Base-by-base conservation (phyloP, 495 filamentous ascomycete genomes). In the Trypethelium eluteriae region DNA sequence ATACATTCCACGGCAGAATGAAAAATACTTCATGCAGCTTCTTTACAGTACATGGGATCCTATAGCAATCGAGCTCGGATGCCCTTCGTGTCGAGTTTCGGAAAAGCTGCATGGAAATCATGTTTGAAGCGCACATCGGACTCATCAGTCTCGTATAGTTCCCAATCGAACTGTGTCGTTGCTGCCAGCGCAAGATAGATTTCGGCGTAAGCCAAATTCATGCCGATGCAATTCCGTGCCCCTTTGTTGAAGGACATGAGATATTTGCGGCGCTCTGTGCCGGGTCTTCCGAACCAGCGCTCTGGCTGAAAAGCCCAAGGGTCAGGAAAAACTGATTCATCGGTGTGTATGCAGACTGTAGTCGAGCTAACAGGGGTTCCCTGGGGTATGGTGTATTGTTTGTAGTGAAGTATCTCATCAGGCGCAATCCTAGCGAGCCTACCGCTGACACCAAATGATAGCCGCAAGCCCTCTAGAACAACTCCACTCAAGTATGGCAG, bases 401-500 rank as follows among this genome's bases (percentile, higher is more conserved):
- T 36, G 64, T 14, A 44, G 5, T 41, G 64, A 18, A 66, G 46
- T 4, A 18, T 47, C 5, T 35, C 35, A 57, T 66, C 64, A 50
- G 64, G 64, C 46, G 64, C 77, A 39, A 66, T 41, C 12, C 64
- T 34, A 36, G 49, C 44, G 12, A 66, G 47, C 34, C 64, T 46
- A 50, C 53, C 18, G 16, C 32, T 38, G 3, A 66, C 64, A 39
- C 64, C 64, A 50, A 34, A 66, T 4, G 73, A 75, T 2, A 83
- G 63, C 0, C 84, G 79, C 3, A 84, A 67, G 1, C 73, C 73
- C 71, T 86, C 84, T 35, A 75, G 68, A 14, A 85, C 74, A 0
- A 79, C 76, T 7, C 73, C 82, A 10, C 68, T 74, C 63, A 86
- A 67, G 67, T 84, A 83, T 0, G 83, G 80, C 36, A 85, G 70